Conservation (phyloP, 78 protist species). For the Pigoraptor vietnamica region DNA sequence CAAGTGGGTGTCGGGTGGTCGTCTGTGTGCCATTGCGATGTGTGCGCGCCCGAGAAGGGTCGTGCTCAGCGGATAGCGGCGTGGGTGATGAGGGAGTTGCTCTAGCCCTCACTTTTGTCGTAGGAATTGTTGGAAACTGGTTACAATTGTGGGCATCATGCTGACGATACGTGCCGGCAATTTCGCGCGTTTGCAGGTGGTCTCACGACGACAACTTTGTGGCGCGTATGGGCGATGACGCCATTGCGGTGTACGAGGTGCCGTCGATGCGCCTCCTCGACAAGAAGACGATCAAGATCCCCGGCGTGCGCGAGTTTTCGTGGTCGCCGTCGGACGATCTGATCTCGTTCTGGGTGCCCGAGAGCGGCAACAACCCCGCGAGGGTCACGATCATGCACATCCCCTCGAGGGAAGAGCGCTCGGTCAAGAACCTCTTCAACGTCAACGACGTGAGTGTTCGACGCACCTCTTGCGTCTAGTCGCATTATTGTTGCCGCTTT, state of each 20-base stretch:
- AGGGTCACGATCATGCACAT: slow-evolving; percentile 53
- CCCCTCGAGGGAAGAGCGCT: slow-evolving; percentile 36
- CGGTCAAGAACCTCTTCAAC: slow-evolving; percentile 68
- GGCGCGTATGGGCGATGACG: slow-evolving; percentile 47
- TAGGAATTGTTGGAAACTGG: too few species aligned
- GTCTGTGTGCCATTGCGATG: too few species aligned
- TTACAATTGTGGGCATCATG: not conserved
- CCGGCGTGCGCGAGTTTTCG: slow-evolving; percentile 44
- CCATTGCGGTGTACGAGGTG: slow-evolving; percentile 48
- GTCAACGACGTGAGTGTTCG: slow-evolving; percentile 23
- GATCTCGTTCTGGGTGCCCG: slow-evolving; percentile 71
- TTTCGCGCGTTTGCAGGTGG: slow-evolving; percentile 49
- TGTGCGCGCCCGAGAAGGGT: too few species aligned
- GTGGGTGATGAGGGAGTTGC: too few species aligned
- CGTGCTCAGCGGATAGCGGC: too few species aligned
- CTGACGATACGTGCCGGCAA: too few species aligned
- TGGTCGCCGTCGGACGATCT: slow-evolving; percentile 81
- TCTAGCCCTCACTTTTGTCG: too few species aligned
- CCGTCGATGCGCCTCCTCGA: slow-evolving; percentile 47
- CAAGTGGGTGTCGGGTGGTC: too few species aligned
- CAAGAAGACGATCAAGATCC: slow-evolving; percentile 32
- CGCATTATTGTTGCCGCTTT: not conserved
- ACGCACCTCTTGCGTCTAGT: not conserved
- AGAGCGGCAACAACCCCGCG: slow-evolving; percentile 48
- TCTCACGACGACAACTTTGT: slow-evolving; percentile 67